Evolutionary conservation across 176 grass and related monocot genomes (phyloP), one percentile per base, ranked within the genome.

Genomic region (Zoysia japonica): DNA sequence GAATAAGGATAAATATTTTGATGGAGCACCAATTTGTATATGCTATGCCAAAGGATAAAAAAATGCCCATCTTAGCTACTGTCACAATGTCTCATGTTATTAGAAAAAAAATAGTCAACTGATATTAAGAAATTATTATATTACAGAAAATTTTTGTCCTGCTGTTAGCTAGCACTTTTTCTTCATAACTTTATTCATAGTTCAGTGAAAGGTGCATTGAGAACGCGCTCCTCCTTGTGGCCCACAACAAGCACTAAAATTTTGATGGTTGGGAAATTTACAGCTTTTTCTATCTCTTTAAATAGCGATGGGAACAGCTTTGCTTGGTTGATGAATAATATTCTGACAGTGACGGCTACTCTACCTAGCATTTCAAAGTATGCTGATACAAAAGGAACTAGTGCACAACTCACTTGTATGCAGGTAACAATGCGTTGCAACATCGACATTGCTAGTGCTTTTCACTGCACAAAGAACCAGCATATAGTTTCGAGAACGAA

Each of bases 181-280:
- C 28, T 56, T 56, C 53, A 56, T n/a, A 56, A 57, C 40, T 66
- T 74, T 67, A 56, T 75, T 46, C 40, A 16, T 43, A 67, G 64
- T 44, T 67, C 39, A 43, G 11, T 67, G 56, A 47, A 56, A 5
- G 64, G 14, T 54, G 52, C 41, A 81, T 47, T 14, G 15, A 40
- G 40, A 70, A 64, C 36, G 13, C 2, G 17, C 7, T 55, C 50
- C 49, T 68, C 54, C 51, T 5, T 37, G 6, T 74, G 50, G 13
- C 42, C 35, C 44, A 75, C 70, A 28, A 20, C 61, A 69, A 75
- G 62, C 6, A 49, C 48, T 72, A 82, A 68, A 55, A 5, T 76
- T 75, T 47, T 57, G 14, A 77, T 83, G 60, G 60, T 37, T 65
- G 28, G 67, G 56, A 66, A 87, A 42, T 38, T 44, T 77, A 15